Evolutionary conservation across 106 monocot genomes (phyloP).

Genomic region (Platanthera guangdongensis): DNA sequence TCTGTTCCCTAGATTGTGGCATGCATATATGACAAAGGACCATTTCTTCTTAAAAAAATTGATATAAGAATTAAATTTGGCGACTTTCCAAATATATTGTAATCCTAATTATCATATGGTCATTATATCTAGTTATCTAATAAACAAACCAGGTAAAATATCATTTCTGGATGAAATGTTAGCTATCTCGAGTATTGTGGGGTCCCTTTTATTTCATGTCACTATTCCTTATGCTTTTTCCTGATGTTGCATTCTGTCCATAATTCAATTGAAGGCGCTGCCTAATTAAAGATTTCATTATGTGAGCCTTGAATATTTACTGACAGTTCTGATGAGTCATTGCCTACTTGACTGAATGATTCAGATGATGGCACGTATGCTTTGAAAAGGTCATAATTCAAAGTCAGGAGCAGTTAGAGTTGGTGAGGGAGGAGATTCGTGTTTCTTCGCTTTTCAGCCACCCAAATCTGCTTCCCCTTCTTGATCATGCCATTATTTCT

Average conservation of each 20-base stretch:
- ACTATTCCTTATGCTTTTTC: not conserved
- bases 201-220: not conserved
- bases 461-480: conserved; percentile 88
- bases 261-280: not conserved
- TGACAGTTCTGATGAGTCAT: not conserved
- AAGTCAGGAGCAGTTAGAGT: conserved; percentile 72
- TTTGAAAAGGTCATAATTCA: conserved; percentile 93
- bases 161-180: not conserved
- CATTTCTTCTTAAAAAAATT: not conserved
- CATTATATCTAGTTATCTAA: not conserved
- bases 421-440: conserved; percentile 88
- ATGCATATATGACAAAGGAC: not conserved
- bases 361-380: conserved; percentile 89
- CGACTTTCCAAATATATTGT: not conserved
- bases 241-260: no score
- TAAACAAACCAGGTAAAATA: not conserved
- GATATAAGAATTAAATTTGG: not conserved
- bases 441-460: conserved; percentile 87
- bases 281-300: not conserved
- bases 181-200: not conserved
- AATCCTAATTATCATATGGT: not conserved
- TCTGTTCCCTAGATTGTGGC: no score
- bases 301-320: not conserved
- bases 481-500: conserved; percentile 88
- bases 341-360: conserved; percentile 1